Evolutionary conservation across 169 alveolate genomes (phyloP).

Genomic region (Cryptosporidium meleagridis): DNA sequence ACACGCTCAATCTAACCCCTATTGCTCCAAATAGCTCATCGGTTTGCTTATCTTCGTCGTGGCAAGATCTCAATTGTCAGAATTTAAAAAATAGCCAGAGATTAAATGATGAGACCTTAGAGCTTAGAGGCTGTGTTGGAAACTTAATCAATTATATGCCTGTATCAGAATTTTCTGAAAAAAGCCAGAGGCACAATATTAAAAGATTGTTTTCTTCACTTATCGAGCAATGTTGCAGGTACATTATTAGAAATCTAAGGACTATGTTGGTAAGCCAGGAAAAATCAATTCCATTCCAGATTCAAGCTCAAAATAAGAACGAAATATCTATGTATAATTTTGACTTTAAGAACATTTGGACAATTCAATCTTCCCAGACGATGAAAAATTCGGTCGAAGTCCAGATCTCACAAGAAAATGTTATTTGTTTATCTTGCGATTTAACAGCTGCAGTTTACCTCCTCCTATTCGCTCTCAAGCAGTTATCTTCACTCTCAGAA

Average conservation of each 20-base stretch:
- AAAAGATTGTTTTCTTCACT: background rate
- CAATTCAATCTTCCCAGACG: background rate
- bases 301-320: background rate
- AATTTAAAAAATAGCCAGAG: background rate
- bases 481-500: slow-evolving; percentile 22
- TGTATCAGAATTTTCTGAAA: slow-evolving; percentile 18
- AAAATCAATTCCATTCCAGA: background rate
- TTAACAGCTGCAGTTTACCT: slow-evolving; percentile 13
- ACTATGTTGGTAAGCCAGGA: background rate
- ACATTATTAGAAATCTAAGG: background rate
- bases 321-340: background rate
- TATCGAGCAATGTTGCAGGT: slow-evolving; percentile 18
- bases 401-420: slow-evolving; percentile 12
- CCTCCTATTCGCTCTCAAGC: slow-evolving; percentile 25
- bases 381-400: background rate
- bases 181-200: background rate
- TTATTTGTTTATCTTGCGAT: slow-evolving; percentile 34
- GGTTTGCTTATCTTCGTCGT: slow-evolving; percentile 45
- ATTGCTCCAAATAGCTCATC: slow-evolving; percentile 67
- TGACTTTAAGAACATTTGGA: slow-evolving; percentile 15
- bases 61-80: slow-evolving; percentile 9
- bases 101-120: background rate
- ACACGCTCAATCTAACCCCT: background rate
- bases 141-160: slow-evolving; percentile 31
- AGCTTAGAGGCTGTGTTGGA: slow-evolving; percentile 27